A percentile compares a stretch with the other conserved stretches of the same genome.
Evolutionary conservation across 768 basidiomycete species (phyloP).

Genomic region (Boletus reticulatus): DNA sequence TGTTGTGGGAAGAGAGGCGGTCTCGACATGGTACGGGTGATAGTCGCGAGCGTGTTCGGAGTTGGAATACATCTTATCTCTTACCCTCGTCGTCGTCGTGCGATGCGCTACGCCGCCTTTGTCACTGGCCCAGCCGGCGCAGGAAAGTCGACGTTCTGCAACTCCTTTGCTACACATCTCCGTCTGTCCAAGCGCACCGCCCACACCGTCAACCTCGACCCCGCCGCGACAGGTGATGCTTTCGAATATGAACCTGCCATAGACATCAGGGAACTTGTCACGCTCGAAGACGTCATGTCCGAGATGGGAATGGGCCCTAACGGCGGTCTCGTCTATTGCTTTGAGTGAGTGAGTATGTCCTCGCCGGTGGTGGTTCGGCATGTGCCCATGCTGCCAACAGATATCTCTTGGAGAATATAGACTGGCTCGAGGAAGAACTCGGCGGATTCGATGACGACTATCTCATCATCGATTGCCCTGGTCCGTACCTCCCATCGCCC

Average conservation of each 20-base stretch:
- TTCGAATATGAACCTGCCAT: conserved; percentile 93
- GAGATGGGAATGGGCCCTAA: conserved; percentile 96
- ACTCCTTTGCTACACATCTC: conserved; percentile 86
- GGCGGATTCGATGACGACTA: conserved; percentile 97
- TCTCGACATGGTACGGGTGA: conserved; percentile 53
- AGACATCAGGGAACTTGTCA: conserved; percentile 92
- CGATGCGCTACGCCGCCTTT: conserved; percentile 86
- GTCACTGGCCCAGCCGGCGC: conserved; percentile 97
- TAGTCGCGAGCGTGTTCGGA: conserved; percentile 22
- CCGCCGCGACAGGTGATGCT: conserved; percentile 80
- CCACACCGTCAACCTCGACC: conserved; percentile 97
- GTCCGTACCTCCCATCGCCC: conserved; percentile 37
- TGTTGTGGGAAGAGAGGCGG: conserved; percentile 75
- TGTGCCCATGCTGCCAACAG: conserved; percentile 39
- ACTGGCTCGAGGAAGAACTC: conserved; percentile 96
- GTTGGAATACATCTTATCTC: conserved; percentile 28
- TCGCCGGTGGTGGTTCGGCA: not conserved
- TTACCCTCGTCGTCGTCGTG: not conserved
- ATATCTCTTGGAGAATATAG: conserved; percentile 94
- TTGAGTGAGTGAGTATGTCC: conserved; percentile 84
- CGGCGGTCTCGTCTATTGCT: conserved; percentile 96
- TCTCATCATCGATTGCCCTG: conserved; percentile 88
- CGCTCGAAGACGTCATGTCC: conserved; percentile 92
- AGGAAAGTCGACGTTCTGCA: conserved; percentile 94
- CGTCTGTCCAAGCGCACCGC: conserved; percentile 75